These are phyloP conservation scores for Capsicum baccatum DNA, from an alignment of 257 asterid species.

Conservation along the genomic window DNA sequence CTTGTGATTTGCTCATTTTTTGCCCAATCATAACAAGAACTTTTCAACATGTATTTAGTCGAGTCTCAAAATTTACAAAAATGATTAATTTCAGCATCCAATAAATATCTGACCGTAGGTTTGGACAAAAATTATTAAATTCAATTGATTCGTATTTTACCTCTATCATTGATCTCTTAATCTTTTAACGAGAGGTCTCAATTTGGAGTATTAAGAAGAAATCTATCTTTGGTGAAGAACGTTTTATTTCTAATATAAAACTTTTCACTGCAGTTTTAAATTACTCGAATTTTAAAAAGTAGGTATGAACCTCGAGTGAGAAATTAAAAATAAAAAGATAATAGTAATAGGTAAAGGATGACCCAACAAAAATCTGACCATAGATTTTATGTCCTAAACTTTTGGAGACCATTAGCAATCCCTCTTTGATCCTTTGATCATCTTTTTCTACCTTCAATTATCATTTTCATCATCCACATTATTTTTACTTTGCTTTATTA, in stretches of 20 bases:
- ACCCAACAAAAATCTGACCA: conserved; percentile 62
- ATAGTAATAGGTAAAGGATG: conserved; percentile 35
- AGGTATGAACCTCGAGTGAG: not conserved
- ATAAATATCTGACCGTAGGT: conserved; percentile 56
- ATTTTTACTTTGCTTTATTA: conserved; percentile 21
- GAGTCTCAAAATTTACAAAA: not conserved
- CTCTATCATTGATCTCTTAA: rapidly evolving
- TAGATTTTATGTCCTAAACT: conserved; percentile 75
- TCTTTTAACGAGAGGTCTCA: not conserved
- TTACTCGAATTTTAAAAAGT: no score
- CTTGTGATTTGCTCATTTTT: no score
- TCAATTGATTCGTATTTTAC: not conserved
- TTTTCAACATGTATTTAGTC: rapidly evolving
- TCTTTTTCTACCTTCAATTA: conserved; percentile 32
- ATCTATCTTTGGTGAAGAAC: not conserved
- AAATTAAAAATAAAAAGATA: not conserved
- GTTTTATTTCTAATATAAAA: not conserved
- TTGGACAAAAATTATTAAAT: not conserved
- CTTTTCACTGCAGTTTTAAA: not conserved
- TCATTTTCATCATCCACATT: conserved; percentile 33
- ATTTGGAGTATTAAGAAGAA: not conserved
- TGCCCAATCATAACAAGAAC: not conserved
- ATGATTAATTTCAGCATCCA: conserved; percentile 47
- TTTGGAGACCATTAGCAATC: conserved; percentile 63
- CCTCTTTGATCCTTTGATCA: conserved; percentile 38